These are phyloP conservation scores for Suillus tomentosus DNA, from an alignment of 768 basidiomycete species.

Conservation along the genomic window DNA sequence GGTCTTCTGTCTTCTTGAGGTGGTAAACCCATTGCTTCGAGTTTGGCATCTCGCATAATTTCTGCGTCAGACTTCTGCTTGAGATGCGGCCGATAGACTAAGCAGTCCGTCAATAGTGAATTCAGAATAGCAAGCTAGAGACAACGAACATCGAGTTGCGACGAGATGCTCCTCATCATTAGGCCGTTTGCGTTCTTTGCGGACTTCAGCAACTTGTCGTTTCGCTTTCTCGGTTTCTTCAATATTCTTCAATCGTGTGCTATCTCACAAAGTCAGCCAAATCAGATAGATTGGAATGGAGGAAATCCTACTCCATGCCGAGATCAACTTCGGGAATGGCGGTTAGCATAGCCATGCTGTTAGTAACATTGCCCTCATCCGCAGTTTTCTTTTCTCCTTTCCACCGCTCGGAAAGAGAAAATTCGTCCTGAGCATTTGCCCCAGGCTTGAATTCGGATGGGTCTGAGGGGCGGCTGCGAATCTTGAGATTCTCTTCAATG, in stretches of 20 bases:
- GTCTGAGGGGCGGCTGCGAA: conserved; percentile 60
- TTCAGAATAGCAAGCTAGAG: conserved; percentile 12
- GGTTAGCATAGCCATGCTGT: conserved; percentile 93
- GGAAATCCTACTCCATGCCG: conserved; percentile 90
- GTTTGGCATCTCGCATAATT: conserved; percentile 83
- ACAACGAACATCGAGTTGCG: conserved; percentile 77
- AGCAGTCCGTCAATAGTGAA: neutral
- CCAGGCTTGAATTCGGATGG: conserved; percentile 47
- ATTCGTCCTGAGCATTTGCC: conserved; percentile 74
- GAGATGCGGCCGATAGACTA: conserved; percentile 85
- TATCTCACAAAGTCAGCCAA: conserved; percentile 30
- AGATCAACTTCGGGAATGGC: conserved; percentile 98
- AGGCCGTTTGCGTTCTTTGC: conserved; percentile 55
- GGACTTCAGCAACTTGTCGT: conserved; percentile 75
- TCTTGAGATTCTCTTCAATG: conserved; percentile 90
- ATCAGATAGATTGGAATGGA: neutral
- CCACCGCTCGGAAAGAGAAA: conserved; percentile 72
- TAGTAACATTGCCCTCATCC: conserved; percentile 93
- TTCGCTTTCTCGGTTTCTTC: conserved; percentile 98
- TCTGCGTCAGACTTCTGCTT: conserved; percentile 86
- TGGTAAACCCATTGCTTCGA: conserved; percentile 81
- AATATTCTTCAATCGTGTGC: conserved; percentile 89
- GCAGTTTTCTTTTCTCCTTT: conserved; percentile 55
- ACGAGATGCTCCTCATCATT: conserved; percentile 83
- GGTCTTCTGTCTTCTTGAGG: conserved; percentile 40